phyloP scores from a whole-genome alignment of 371 early-diverging fungal species.

The Zychaea mexicana region DNA sequence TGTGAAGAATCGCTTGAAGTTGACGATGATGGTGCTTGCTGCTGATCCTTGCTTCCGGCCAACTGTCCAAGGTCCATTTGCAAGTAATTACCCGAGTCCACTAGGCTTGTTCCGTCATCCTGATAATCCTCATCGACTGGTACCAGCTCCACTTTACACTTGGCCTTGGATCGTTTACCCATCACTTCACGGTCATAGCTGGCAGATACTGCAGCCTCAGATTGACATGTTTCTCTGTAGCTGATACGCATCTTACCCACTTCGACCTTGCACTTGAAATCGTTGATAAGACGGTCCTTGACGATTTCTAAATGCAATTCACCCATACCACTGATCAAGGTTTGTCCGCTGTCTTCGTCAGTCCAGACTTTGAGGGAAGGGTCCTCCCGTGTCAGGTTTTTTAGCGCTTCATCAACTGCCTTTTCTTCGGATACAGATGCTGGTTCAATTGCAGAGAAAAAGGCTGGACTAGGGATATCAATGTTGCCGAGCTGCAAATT shows the following conservation, averaged over 20 bases:
- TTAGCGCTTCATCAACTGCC: conserved; percentile 76
- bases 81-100: conserved; percentile 28
- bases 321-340: conserved; percentile 94
- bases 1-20: not conserved
- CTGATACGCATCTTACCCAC: conserved; percentile 89
- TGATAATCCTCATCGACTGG: conserved; percentile 39
- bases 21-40: not conserved
- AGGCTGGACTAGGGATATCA: conserved; percentile 89
- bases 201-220: conserved; percentile 23
- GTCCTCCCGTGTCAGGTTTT: conserved; percentile 82
- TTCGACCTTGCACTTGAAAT: conserved; percentile 78
- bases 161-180: conserved; percentile 73
- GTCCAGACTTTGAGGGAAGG: conserved; percentile 79
- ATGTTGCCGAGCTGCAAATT: conserved; percentile 71
- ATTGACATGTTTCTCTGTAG: conserved; percentile 81
- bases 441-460: conserved; percentile 86
- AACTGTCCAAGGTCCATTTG: conserved; percentile 6
- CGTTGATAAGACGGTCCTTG: conserved; percentile 76
- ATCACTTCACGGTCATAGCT: conserved; percentile 72
- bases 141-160: conserved; percentile 56
- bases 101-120: conserved; percentile 32
- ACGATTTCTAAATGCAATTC: conserved; percentile 95
- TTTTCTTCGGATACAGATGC: conserved; percentile 76
- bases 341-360: conserved; percentile 90
- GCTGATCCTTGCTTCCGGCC: not conserved